Conservation (phyloP, 2,329 filamentous ascomycete species). For the Byssothecium circinans region DNA sequence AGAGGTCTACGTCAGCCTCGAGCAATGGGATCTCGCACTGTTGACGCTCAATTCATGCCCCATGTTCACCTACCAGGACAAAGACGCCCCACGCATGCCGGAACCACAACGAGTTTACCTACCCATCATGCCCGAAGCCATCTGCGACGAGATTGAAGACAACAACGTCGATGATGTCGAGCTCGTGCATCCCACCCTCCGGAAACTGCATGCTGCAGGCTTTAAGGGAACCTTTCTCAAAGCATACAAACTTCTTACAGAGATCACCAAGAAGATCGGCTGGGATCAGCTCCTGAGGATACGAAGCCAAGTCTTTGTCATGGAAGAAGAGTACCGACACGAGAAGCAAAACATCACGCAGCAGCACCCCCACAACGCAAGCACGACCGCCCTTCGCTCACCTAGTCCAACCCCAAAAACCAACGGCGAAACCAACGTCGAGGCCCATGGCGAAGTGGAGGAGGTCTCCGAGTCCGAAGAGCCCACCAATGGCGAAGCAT, state of each 20-base stretch:
- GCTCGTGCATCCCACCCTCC: conserved; percentile 81
- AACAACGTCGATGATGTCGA: conserved; percentile 77
- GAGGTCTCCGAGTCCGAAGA: conserved; percentile 30
- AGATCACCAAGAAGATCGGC: conserved; percentile 94
- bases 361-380: conserved; percentile 66
- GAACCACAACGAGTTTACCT: conserved; percentile 86
- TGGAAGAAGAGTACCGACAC: conserved; percentile 97
- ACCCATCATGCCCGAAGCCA: conserved; percentile 83
- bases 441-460: conserved; percentile 32
- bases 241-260: conserved; percentile 89
- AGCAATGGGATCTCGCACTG: conserved; percentile 95
- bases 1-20: conserved; percentile 89
- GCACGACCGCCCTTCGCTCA: conserved; percentile 75
- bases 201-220: conserved; percentile 81
- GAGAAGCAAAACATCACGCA: conserved; percentile 67
- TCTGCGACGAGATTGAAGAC: conserved; percentile 95
- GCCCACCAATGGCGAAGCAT: conserved; percentile 35
- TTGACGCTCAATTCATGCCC: conserved; percentile 97
- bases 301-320: conserved; percentile 95
- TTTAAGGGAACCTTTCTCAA: conserved; percentile 97
- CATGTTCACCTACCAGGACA: conserved; percentile 99
- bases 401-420: conserved; percentile 54
- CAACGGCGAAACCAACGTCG: conserved; percentile 41
- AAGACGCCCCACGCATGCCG: conserved; percentile 92
- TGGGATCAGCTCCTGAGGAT: conserved; percentile 97